Evolutionary conservation across 2,329 filamentous ascomycete species (phyloP).

Genomic region (Xylaria sp.): DNA sequence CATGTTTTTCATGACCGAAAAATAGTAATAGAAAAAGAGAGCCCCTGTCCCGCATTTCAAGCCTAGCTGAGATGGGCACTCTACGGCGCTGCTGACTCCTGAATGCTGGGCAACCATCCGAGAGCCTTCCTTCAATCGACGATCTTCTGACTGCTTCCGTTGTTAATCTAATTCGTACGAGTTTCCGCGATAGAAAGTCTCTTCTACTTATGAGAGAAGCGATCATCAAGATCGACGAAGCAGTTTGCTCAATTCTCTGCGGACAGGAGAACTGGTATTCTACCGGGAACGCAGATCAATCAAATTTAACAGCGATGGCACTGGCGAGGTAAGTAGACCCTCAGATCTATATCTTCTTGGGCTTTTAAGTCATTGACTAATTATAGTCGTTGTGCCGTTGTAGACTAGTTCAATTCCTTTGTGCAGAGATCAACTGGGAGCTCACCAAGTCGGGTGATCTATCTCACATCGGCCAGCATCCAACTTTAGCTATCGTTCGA

Average conservation of each 20-base stretch:
- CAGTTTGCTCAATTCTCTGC: neutral
- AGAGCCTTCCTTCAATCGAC: too few species aligned
- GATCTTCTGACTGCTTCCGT: neutral
- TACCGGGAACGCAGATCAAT: neutral
- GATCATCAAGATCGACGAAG: neutral
- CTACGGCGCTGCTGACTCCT: too few species aligned
- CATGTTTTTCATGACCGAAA: too few species aligned
- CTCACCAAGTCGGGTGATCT: neutral
- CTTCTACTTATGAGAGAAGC: neutral
- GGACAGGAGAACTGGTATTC: neutral
- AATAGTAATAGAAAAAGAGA: too few species aligned
- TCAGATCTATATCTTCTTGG: neutral
- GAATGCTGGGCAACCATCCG: too few species aligned
- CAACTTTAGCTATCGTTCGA: neutral
- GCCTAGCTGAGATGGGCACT: too few species aligned
- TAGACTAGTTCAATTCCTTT: neutral
- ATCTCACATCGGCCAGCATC: neutral
- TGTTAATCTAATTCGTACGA: neutral
- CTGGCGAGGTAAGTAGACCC: neutral
- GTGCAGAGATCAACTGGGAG: neutral
- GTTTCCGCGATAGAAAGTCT: neutral
- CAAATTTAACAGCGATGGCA: conserved; percentile 2
- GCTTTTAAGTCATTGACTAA: neutral
- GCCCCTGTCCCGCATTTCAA: too few species aligned
- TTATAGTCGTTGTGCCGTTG: neutral